phyloP scores from a whole-genome alignment of 306 rosid genomes.

The Hippophae tibetana region DNA sequence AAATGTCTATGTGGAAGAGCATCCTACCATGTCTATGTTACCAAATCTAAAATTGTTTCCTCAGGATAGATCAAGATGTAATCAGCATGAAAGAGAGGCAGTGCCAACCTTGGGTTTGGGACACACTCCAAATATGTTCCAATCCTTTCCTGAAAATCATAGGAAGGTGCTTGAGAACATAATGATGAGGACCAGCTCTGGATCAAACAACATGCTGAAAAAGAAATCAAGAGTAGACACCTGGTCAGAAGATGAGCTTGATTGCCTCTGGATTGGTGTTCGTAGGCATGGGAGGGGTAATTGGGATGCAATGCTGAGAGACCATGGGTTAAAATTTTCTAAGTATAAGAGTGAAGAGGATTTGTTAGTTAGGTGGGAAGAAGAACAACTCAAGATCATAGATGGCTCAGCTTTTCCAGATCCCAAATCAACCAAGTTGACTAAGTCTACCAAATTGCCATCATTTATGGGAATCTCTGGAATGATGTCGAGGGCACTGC shows the following conservation, averaged over 20 bases:
- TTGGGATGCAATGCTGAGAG: slow-evolving; percentile 87
- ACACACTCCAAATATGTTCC: slow-evolving; percentile 48
- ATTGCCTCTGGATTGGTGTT: slow-evolving; percentile 94
- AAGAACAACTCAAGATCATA: slow-evolving; percentile 77
- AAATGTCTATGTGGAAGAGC: slow-evolving; percentile 54
- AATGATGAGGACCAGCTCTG: slow-evolving; percentile 92
- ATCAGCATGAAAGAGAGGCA: slow-evolving; percentile 64
- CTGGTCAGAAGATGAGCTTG: slow-evolving; percentile 99
- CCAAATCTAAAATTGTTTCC: slow-evolving; percentile 71
- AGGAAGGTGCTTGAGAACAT: slow-evolving; percentile 95
- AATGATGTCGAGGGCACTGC: slow-evolving; percentile 96
- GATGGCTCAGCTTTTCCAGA: slow-evolving; percentile 58
- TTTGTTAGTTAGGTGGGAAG: slow-evolving; percentile 84
- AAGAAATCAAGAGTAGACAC: slow-evolving; percentile 64
- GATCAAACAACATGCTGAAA: slow-evolving; percentile 37
- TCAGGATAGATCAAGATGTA: slow-evolving; percentile 60
- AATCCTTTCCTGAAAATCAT: slow-evolving; percentile 84
- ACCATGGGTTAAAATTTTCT: slow-evolving; percentile 74
- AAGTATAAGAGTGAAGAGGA: slow-evolving; percentile 66
- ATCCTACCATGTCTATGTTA: slow-evolving; percentile 57
- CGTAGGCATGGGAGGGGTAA: slow-evolving; percentile 96
- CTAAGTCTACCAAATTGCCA: slow-evolving; percentile 49
- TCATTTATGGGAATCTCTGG: slow-evolving; percentile 78
- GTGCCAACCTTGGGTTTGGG: slow-evolving; percentile 73
- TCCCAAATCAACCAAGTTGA: slow-evolving; percentile 48